These are phyloP conservation scores for Rhinocladiella similis DNA, from an alignment of 2,329 filamentous ascomycete genomes.

Conservation along the genomic window DNA sequence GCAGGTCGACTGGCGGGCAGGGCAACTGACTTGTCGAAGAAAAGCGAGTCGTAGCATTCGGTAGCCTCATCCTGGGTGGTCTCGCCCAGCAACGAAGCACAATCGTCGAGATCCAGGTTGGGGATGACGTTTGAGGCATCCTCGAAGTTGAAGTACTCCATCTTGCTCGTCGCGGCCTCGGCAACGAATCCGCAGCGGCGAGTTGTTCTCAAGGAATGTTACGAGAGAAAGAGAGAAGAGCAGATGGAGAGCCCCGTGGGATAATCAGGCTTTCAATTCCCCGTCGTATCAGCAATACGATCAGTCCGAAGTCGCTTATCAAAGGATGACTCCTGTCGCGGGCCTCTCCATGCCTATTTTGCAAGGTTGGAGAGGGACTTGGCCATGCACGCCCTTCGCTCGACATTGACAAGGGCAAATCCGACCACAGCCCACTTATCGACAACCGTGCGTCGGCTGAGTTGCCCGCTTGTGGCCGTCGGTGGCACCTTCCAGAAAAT, in stretches of 20 bases:
- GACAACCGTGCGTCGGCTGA: neutral
- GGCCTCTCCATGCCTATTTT: too few species aligned
- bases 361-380: neutral
- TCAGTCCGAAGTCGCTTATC: conserved; percentile 16
- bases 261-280: conserved; percentile 20
- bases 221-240: conserved; percentile 2
- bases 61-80: conserved; percentile 40
- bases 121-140: conserved; percentile 42
- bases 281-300: conserved; percentile 11
- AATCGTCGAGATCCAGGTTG: conserved; percentile 39
- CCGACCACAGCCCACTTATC: neutral
- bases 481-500: conserved; percentile 14
- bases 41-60: conserved; percentile 42
- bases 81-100: conserved; percentile 40
- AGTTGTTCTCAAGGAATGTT: neutral
- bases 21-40: conserved; percentile 42
- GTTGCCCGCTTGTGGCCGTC: neutral
- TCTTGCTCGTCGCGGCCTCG: conserved; percentile 23
- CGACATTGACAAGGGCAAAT: conserved; percentile 21
- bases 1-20: conserved; percentile 37
- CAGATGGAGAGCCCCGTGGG: neutral
- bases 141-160: conserved; percentile 52
- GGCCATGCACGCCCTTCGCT: conserved; percentile 24
- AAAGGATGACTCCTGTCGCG: conserved; percentile 22
- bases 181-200: too few species aligned